Evolutionary conservation across 345 rosid genomes (phyloP).

Genomic region (Gynandropsis gynandra): DNA sequence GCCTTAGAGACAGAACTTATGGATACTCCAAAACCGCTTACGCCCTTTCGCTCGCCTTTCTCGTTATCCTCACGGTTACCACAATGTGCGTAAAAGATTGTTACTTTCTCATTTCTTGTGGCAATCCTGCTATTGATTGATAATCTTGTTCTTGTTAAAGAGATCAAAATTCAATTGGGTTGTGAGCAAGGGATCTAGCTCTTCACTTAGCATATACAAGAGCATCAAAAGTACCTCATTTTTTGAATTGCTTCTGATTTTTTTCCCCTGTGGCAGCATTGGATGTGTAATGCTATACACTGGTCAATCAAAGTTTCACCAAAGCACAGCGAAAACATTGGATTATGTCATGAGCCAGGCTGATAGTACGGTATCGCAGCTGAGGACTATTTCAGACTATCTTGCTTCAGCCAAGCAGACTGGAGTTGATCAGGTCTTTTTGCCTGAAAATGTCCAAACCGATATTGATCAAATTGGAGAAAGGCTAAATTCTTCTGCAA

Average conservation of each 20-base stretch:
- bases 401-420: conserved; percentile 64
- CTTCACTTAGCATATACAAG: neutral
- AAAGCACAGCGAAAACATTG: conserved; percentile 61
- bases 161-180: conserved; percentile 1
- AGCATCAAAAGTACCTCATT: too few species aligned
- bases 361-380: conserved; percentile 46
- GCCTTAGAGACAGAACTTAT: conserved; percentile 37
- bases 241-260: conserved; percentile 6
- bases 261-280: conserved; percentile 38
- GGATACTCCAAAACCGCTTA: conserved; percentile 62
- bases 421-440: conserved; percentile 56
- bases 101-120: neutral
- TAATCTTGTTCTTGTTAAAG: too few species aligned
- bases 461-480: conserved; percentile 74
- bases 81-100: conserved; percentile 44
- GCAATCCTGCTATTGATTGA: too few species aligned
- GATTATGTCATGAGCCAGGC: conserved; percentile 71
- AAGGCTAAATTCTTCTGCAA: conserved; percentile 51
- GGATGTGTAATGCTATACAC: conserved; percentile 75
- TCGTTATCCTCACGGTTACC: conserved; percentile 52
- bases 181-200: neutral
- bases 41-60: conserved; percentile 57
- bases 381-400: conserved; percentile 54
- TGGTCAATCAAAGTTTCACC: conserved; percentile 65
- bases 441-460: conserved; percentile 74